phyloP scores from a whole-genome alignment of 805 yeast genomes.

The Cyberlindnera mississippiensis region DNA sequence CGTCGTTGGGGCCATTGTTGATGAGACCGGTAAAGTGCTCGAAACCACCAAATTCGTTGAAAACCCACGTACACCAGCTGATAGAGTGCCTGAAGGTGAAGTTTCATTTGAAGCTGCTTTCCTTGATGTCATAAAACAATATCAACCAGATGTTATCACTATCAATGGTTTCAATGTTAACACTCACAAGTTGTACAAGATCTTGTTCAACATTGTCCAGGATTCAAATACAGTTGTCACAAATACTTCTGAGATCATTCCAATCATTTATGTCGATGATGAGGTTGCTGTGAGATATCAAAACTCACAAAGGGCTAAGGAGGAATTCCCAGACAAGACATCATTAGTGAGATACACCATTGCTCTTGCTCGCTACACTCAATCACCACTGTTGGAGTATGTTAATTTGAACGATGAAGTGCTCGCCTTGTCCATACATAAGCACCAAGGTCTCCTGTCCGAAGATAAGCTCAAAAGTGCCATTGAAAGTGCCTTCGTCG shows the following conservation, averaged over 20 bases:
- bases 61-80: constrained; percentile 50
- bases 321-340: constrained; percentile 83
- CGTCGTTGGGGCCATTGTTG: constrained; percentile 73
- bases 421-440: constrained; percentile 60
- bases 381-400: constrained; percentile 90
- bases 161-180: constrained; percentile 83
- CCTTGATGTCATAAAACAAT: constrained; percentile 51
- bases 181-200: constrained; percentile 57
- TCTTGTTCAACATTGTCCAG: constrained; percentile 46
- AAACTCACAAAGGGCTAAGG: constrained; percentile 66
- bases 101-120: constrained; percentile 65
- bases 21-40: constrained; percentile 74
- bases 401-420: constrained; percentile 76
- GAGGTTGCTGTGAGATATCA: constrained; percentile 91
- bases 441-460: constrained; percentile 68
- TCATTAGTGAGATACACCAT: constrained; percentile 78
- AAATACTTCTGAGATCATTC: constrained; percentile 43
- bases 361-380: constrained; percentile 87
- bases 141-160: constrained; percentile 86
- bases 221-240: constrained; percentile 44
- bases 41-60: constrained; percentile 77
- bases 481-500: constrained; percentile 79
- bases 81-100: constrained; percentile 40
- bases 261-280: constrained; percentile 81
- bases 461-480: constrained; percentile 61